These are phyloP conservation scores for Lichtheimia ramosa DNA, from an alignment of 371 early-diverging fungal species.

Conservation along the genomic window DNA sequence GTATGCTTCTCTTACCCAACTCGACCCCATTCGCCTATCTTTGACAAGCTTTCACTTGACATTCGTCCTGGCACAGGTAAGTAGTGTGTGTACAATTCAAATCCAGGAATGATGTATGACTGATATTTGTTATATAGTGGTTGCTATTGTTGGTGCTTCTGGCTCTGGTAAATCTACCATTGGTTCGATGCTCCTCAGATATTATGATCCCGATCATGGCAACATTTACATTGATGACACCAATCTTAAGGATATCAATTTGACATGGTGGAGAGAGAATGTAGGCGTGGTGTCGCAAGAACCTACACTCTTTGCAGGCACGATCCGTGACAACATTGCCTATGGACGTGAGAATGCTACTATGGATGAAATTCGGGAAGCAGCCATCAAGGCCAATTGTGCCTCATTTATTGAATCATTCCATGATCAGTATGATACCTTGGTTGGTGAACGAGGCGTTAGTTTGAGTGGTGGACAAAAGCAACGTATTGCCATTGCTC, in stretches of 20 bases:
- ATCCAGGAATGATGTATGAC: too few species aligned
- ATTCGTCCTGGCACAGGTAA: constrained; percentile 65
- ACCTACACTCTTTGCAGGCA: constrained; percentile 80
- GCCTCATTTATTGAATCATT: constrained; percentile 62
- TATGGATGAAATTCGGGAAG: constrained; percentile 54
- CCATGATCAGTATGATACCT: constrained; percentile 66
- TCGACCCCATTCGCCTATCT: constrained; percentile 61
- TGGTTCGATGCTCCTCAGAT: constrained; percentile 66
- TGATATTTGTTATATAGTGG: constrained; percentile 17
- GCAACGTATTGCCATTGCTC: constrained; percentile 76
- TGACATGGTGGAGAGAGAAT: constrained; percentile 56
- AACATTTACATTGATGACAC: constrained; percentile 60
- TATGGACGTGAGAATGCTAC: constrained; percentile 64
- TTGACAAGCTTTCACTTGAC: constrained; percentile 61
- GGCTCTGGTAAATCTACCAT: constrained; percentile 80
- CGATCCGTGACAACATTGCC: constrained; percentile 79
- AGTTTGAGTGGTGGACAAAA: constrained; percentile 84
- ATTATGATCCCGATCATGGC: constrained; percentile 63
- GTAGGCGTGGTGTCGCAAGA: constrained; percentile 81
- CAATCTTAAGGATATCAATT: constrained; percentile 52
- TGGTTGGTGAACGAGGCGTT: constrained; percentile 72
- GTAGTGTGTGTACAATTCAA: neutral
- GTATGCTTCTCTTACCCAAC: constrained; percentile 75
- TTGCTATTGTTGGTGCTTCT: constrained; percentile 64
- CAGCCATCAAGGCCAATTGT: constrained; percentile 67